These are phyloP conservation scores for Pleodorina starrii DNA, from an alignment of 139 green algal species.

Conservation along the genomic window DNA sequence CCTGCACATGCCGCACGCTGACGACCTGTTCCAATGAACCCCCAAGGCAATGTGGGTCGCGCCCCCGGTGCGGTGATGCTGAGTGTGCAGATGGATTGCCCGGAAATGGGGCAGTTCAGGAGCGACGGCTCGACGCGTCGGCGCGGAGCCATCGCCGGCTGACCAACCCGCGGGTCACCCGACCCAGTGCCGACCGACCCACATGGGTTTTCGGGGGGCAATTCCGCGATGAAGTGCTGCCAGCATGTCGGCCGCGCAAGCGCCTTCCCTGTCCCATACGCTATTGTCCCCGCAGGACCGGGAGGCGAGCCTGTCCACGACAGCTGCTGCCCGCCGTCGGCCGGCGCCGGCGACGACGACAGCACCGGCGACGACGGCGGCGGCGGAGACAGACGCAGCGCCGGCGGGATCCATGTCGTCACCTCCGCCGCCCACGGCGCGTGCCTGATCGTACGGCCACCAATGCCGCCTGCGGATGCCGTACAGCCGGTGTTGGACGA, in stretches of 20 bases:
- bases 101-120: no score
- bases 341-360: neutral
- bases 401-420: neutral
- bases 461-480: constrained; percentile 1
- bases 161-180: no score
- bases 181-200: no score
- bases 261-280: neutral
- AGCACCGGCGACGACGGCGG: neutral
- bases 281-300: neutral
- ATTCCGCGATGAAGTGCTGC: neutral
- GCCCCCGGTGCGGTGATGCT: no score
- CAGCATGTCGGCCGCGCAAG: neutral
- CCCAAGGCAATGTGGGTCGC: no score
- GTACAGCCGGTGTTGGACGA: constrained; percentile 15
- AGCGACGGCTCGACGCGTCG: no score
- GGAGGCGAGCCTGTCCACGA: neutral
- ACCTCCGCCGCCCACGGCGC: neutral
- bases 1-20: no score
- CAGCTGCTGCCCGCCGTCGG: neutral
- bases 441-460: constrained; percentile 24
- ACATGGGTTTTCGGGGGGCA: no score
- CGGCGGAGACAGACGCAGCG: neutral
- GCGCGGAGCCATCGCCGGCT: no score
- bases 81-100: no score
- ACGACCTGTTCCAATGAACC: no score